Conservation (phyloP, 495 filamentous ascomycete genomes). For the Pyrenopolyporus hunteri region DNA sequence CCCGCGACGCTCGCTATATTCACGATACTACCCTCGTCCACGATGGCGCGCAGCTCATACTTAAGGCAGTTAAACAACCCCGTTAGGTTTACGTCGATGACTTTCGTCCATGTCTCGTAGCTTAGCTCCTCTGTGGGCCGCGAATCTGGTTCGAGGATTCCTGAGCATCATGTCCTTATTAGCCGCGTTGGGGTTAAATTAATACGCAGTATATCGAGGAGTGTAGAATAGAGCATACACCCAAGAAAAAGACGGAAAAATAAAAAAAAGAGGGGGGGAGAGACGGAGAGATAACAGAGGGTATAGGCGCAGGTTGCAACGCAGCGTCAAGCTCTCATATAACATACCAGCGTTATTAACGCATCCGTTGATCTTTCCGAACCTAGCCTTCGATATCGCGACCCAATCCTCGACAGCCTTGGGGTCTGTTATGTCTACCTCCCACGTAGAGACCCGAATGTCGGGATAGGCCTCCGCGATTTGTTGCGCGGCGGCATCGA, state of each 20-base stretch:
- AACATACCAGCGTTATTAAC: constrained; percentile 30
- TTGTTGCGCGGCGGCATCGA: constrained; percentile 28
- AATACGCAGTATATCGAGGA: too few relatives aligned
- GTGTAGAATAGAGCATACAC: too few relatives aligned
- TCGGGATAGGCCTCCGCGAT: constrained; percentile 16
- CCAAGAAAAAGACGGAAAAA: too few relatives aligned
- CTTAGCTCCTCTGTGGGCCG: constrained; percentile 21
- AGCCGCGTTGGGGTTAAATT: neutral
- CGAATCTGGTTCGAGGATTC: constrained; percentile 24
- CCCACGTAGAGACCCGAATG: constrained; percentile 10
- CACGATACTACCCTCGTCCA: constrained; percentile 56
- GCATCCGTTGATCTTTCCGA: constrained; percentile 29
- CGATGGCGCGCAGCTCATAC: constrained; percentile 50
- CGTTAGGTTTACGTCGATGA: constrained; percentile 32
- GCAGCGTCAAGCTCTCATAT: neutral
- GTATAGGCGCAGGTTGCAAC: neutral
- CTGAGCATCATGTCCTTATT: neutral
- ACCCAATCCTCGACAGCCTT: constrained; percentile 34
- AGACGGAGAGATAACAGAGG: neutral
- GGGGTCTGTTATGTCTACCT: constrained; percentile 22
- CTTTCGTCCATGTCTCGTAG: constrained; percentile 24
- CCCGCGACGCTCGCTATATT: constrained; percentile 58
- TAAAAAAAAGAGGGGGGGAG: neutral
- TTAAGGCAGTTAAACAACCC: constrained; percentile 34
- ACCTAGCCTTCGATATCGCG: constrained; percentile 13